phyloP scores from a whole-genome alignment of 192 early-diverging fungal genomes.

The Anaeromyces robustus region DNA sequence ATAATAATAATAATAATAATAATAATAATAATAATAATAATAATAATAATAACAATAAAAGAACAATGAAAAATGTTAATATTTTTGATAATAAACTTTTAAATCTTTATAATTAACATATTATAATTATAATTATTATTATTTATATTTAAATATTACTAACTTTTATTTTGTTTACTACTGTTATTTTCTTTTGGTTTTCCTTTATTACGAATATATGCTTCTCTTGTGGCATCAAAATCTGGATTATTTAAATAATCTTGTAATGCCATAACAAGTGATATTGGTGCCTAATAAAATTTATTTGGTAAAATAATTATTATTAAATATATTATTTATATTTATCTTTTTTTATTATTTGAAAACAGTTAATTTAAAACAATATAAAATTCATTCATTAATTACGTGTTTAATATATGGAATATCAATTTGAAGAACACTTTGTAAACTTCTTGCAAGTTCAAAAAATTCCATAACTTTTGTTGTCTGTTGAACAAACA shows the following conservation, averaged over 20 bases:
- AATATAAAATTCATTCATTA: too few species aligned
- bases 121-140: too few species aligned
- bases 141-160: too few species aligned
- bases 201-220: slow-evolving; percentile 19
- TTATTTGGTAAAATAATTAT: background rate
- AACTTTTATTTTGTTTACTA: too few species aligned
- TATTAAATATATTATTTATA: background rate
- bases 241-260: slow-evolving; percentile 51
- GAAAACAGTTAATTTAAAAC: background rate
- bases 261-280: slow-evolving; percentile 43
- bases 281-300: slow-evolving; percentile 37
- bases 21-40: too few species aligned
- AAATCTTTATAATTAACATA: too few species aligned
- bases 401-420: slow-evolving; percentile 60
- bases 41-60: too few species aligned
- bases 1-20: too few species aligned
- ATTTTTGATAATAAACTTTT: too few species aligned
- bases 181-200: background rate
- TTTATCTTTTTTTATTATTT: too few species aligned
- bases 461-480: slow-evolving; percentile 51
- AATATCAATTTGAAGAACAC: slow-evolving; percentile 40
- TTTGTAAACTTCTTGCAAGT: slow-evolving; percentile 38
- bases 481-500: slow-evolving; percentile 54
- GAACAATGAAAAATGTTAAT: too few species aligned
- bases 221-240: slow-evolving; percentile 42